A percentile compares a stretch with the other conserved stretches of the same genome.
Conservation (phyloP, 2,329 filamentous ascomycete genomes). For the Venturia carpophila region DNA sequence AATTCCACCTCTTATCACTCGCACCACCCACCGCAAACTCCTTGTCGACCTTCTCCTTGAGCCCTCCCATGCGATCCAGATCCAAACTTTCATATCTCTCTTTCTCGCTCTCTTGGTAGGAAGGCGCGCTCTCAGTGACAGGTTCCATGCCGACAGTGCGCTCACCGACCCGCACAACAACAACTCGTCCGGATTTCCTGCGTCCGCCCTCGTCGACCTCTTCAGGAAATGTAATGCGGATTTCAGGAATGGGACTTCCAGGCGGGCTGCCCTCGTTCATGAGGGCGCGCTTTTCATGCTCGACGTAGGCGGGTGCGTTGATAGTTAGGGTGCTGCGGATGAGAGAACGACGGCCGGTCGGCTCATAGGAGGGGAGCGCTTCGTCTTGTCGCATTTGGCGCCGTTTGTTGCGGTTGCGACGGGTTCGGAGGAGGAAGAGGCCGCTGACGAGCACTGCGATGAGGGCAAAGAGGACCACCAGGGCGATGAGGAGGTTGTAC, state of each 20-base stretch:
- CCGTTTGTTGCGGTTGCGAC: constrained; percentile 41
- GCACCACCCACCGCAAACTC: not conserved
- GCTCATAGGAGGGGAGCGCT: constrained; percentile 42
- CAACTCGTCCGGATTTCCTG: constrained; percentile 74
- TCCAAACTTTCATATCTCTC: constrained; percentile 87
- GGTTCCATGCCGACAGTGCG: constrained; percentile 84
- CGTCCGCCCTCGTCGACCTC: constrained; percentile 81
- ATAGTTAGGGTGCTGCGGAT: constrained; percentile 41
- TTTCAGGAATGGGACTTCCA: constrained; percentile 77
- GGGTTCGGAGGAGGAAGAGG: constrained; percentile 66
- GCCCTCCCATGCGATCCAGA: constrained; percentile 84
- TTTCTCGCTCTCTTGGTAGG: constrained; percentile 69
- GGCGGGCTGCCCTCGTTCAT: constrained; percentile 68
- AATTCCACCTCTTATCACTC: constrained; percentile 2
- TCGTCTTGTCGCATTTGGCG: constrained; percentile 59
- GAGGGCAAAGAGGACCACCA: constrained; percentile 71
- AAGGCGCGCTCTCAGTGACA: constrained; percentile 69
- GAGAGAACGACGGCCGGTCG: constrained; percentile 42
- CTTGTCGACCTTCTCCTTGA: constrained; percentile 71
- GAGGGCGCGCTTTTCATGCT: constrained; percentile 72
- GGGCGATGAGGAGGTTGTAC: constrained; percentile 68
- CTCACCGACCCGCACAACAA: constrained; percentile 87
- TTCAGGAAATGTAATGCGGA: constrained; percentile 95
- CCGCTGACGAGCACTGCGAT: constrained; percentile 58
- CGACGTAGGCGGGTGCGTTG: constrained; percentile 55